These are phyloP conservation scores for Amanita phalloides DNA, from an alignment of 768 basidiomycete genomes.

Conservation along the genomic window DNA sequence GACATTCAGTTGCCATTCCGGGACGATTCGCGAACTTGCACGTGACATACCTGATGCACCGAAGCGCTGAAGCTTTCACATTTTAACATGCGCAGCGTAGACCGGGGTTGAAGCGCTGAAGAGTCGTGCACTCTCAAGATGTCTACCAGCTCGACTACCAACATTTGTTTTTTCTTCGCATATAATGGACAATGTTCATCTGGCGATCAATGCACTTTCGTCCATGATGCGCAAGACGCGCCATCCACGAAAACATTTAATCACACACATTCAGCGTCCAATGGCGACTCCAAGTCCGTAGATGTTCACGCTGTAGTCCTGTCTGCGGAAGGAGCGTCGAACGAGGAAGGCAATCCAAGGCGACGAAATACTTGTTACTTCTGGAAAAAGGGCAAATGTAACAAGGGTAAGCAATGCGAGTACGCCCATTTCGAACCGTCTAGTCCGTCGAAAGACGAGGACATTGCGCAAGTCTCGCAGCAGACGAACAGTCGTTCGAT, in stretches of 20 bases:
- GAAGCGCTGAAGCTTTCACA: too few species aligned
- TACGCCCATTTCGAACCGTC: constrained; percentile 1
- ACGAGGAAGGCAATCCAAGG: not conserved
- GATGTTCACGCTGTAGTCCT: not conserved
- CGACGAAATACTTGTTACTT: not conserved
- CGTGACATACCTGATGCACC: too few species aligned
- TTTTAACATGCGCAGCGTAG: not conserved
- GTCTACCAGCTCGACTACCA: not conserved
- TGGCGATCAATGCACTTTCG: constrained; percentile 4
- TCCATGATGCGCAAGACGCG: not conserved
- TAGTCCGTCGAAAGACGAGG: not conserved
- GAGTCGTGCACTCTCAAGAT: not conserved
- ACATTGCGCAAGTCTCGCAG: not conserved
- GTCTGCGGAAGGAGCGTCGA: not conserved
- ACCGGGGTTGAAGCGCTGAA: not conserved
- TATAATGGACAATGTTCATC: not conserved
- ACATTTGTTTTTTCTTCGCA: not conserved
- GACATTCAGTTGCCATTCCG: too few species aligned
- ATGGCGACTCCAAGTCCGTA: not conserved
- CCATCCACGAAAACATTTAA: not conserved
- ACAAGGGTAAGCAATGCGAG: constrained; percentile 4
- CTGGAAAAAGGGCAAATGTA: constrained; percentile 4
- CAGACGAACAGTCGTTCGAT: not conserved
- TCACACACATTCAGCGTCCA: not conserved
- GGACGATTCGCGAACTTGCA: too few species aligned